Percentiles rank a stretch among this genome's conserved stretches.
Conservation (phyloP, 495 filamentous ascomycete genomes). For the Aspergillus baeticus region DNA sequence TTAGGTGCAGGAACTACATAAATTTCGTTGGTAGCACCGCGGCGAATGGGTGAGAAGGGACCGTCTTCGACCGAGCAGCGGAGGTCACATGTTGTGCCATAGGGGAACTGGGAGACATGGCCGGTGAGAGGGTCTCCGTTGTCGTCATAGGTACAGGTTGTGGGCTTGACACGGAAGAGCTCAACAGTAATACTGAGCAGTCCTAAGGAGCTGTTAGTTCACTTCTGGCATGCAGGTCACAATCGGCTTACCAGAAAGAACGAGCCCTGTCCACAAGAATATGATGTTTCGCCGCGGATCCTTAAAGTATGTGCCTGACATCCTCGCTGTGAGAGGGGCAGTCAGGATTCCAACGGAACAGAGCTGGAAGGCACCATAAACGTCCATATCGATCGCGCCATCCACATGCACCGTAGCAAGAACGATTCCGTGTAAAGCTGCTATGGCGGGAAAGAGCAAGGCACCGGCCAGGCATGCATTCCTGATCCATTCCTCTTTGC, state of each 20-base stretch:
- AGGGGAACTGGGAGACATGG: neutral
- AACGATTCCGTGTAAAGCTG: constrained; percentile 1
- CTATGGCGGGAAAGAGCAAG: constrained; percentile 1
- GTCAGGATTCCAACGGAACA: constrained; percentile 7
- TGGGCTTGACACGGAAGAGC: neutral
- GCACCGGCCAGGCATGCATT: constrained; percentile 3
- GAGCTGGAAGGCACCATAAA: constrained; percentile 4
- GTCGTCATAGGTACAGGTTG: neutral
- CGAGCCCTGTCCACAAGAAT: neutral
- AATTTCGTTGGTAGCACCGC: neutral
- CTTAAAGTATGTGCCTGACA: constrained; percentile 2
- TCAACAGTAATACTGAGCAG: constrained; percentile 2
- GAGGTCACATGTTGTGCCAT: neutral
- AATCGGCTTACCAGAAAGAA: constrained; percentile 1
- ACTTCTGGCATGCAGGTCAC: too few species aligned
- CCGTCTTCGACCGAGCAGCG: neutral
- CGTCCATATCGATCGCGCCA: constrained; percentile 4
- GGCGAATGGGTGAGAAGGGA: neutral
- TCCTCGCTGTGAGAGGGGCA: neutral
- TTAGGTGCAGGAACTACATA: neutral
- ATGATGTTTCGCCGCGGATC: neutral
- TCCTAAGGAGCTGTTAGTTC: neutral
- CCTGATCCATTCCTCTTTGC: constrained; percentile 4
- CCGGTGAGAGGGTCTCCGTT: neutral
- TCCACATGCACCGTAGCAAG: constrained; percentile 2